Conservation (phyloP, 2,329 filamentous ascomycete genomes). For the Lachnellula willkommii region DNA sequence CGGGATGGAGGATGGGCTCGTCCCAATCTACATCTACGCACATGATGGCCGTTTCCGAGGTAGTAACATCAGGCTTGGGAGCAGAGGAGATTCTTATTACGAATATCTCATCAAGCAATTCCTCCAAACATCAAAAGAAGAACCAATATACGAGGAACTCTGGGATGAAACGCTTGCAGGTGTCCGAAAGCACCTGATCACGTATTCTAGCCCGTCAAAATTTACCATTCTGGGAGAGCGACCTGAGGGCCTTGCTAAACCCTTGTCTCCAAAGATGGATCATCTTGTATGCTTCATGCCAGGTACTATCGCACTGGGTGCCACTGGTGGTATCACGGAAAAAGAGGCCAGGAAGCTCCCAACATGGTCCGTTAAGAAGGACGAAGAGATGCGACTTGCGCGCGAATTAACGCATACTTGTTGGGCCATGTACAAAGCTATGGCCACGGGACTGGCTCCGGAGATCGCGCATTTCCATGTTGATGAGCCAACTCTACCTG, state of each 20-base stretch:
- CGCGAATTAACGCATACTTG: constrained; percentile 93
- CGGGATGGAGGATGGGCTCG: constrained; percentile 69
- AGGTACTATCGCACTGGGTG: constrained; percentile 85
- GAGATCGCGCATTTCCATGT: constrained; percentile 92
- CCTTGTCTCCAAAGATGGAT: constrained; percentile 87
- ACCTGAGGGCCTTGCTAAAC: constrained; percentile 61
- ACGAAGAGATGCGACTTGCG: constrained; percentile 81
- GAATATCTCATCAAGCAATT: constrained; percentile 99
- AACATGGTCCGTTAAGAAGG: constrained; percentile 71
- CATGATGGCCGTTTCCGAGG: constrained; percentile 73
- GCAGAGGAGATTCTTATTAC: constrained; percentile 95
- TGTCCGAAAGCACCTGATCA: constrained; percentile 85
- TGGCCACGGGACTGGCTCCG: constrained; percentile 82
- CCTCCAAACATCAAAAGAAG: constrained; percentile 82
- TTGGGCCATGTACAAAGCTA: constrained; percentile 94
- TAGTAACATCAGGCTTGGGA: constrained; percentile 83
- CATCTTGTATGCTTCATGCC: constrained; percentile 97
- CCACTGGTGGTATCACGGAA: constrained; percentile 72
- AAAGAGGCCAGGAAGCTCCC: constrained; percentile 66
- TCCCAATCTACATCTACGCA: constrained; percentile 88
- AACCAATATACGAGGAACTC: constrained; percentile 82
- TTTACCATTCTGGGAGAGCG: constrained; percentile 90
- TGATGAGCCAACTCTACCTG: constrained; percentile 59
- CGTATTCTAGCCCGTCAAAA: constrained; percentile 73
- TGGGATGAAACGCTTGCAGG: constrained; percentile 84